phyloP scores from a whole-genome alignment of 495 filamentous ascomycete genomes.

The Aspergillus conjunctus region DNA sequence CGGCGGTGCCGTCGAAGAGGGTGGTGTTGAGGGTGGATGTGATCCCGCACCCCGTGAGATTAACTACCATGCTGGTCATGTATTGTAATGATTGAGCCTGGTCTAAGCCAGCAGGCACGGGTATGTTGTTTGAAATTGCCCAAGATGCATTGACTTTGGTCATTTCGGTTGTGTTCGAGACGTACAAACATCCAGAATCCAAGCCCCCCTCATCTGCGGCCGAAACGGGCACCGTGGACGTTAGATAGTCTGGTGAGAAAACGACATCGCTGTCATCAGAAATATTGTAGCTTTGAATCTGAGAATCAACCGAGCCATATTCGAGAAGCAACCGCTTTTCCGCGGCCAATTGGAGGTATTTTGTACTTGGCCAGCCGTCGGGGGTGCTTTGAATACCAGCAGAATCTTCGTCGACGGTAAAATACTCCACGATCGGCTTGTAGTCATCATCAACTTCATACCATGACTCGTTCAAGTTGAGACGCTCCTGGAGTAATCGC shows the following conservation, averaged over 20 bases:
- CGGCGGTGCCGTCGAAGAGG: slow-evolving; percentile 54
- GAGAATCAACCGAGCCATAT: slow-evolving; percentile 58
- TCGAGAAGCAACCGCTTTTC: slow-evolving; percentile 53
- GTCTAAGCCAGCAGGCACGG: slow-evolving; percentile 33
- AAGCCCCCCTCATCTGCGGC: slow-evolving; percentile 39
- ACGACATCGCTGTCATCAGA: slow-evolving; percentile 42
- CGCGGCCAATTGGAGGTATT: slow-evolving; percentile 55
- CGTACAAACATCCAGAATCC: slow-evolving; percentile 55
- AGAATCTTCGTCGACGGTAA: slow-evolving; percentile 39
- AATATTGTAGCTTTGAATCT: slow-evolving; percentile 56
- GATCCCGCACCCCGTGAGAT: slow-evolving; percentile 58
- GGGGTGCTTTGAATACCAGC: slow-evolving; percentile 50
- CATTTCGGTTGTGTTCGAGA: slow-evolving; percentile 37
- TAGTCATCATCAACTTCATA: slow-evolving; percentile 46
- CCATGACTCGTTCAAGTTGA: slow-evolving; percentile 62
- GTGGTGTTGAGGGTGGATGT: slow-evolving; percentile 59
- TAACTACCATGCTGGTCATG: slow-evolving; percentile 37
- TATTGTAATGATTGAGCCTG: slow-evolving; percentile 36
- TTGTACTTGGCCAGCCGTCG: slow-evolving; percentile 65
- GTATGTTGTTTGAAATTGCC: slow-evolving; percentile 44
- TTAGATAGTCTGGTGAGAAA: slow-evolving; percentile 47
- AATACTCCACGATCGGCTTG: slow-evolving; percentile 57
- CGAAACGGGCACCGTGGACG: slow-evolving; percentile 30
- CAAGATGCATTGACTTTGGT: slow-evolving; percentile 58
- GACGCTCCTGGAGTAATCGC: slow-evolving; percentile 45